These are phyloP conservation scores for Cyberlindnera euphorbiae DNA, from an alignment of 805 yeast genomes.

Conservation along the genomic window DNA sequence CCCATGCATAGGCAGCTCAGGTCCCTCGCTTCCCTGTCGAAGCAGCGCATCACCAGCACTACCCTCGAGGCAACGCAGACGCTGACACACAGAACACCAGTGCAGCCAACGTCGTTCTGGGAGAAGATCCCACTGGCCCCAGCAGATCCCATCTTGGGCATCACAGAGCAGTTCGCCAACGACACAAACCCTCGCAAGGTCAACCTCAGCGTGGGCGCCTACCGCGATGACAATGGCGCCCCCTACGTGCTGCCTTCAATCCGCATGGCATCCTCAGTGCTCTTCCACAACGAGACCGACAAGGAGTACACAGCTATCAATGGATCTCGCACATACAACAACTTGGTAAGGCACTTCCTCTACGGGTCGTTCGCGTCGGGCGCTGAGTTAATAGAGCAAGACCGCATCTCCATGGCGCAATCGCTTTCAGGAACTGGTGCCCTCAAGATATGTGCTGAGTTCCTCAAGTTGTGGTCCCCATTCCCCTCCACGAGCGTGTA, in stretches of 20 bases:
- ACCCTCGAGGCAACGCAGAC: background rate
- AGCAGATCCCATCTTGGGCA: slow-evolving; percentile 82
- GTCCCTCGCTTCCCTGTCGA: slow-evolving; percentile 7
- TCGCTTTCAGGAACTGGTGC: slow-evolving; percentile 97
- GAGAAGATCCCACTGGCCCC: slow-evolving; percentile 43
- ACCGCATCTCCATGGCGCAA: slow-evolving; percentile 75
- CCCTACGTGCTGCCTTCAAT: slow-evolving; percentile 81
- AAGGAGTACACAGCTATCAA: slow-evolving; percentile 86
- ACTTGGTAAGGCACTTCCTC: slow-evolving; percentile 62
- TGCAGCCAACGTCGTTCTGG: slow-evolving; percentile 10
- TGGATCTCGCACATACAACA: slow-evolving; percentile 68
- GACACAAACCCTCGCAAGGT: slow-evolving; percentile 58
- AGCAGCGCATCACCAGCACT: slow-evolving; percentile 2
- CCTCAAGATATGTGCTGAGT: slow-evolving; percentile 76
- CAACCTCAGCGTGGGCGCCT: slow-evolving; percentile 59
- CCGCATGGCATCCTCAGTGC: slow-evolving; percentile 47
- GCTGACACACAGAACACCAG: too few species aligned
- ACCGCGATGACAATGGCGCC: slow-evolving; percentile 80
- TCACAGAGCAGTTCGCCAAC: slow-evolving; percentile 65
- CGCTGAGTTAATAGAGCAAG: slow-evolving; percentile 46
- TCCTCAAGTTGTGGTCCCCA: slow-evolving; percentile 54
- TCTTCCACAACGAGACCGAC: slow-evolving; percentile 33
- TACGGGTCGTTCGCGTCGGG: slow-evolving; percentile 64
- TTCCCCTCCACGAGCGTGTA: slow-evolving; percentile 41
- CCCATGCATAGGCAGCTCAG: background rate